These are phyloP conservation scores for Mortierella sp. DNA, from an alignment of 371 early-diverging fungal genomes.

Conservation along the genomic window DNA sequence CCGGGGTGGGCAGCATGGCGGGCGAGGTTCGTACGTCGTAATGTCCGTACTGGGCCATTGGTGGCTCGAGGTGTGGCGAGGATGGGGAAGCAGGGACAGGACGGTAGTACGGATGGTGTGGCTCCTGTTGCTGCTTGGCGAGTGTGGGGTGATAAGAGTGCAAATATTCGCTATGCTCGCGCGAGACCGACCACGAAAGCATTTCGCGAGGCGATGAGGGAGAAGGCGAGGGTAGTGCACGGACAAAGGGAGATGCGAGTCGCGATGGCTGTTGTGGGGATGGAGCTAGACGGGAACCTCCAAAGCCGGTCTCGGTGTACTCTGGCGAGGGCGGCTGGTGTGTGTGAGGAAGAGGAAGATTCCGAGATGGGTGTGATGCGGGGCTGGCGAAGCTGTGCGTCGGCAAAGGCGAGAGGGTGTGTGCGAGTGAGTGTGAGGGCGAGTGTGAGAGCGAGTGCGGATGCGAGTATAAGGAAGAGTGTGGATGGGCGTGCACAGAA, in stretches of 20 bases:
- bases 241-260: constrained; percentile 1
- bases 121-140: constrained; percentile 12
- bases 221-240: not conserved
- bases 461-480: constrained; percentile 9
- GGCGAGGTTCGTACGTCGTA: no score
- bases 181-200: constrained; percentile 11
- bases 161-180: constrained; percentile 16
- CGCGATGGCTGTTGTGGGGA: not conserved
- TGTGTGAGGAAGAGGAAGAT: not conserved
- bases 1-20: constrained; percentile 9
- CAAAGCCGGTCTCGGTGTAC: not conserved
- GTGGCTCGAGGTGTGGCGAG: no score
- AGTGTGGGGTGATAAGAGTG: constrained; percentile 7
- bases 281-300: not conserved
- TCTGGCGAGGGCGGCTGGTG: not conserved
- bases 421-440: constrained; percentile 17
- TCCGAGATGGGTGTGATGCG: no score
- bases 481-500: constrained; percentile 5
- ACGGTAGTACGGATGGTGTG: constrained; percentile 13
- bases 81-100: no score
- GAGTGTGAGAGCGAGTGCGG: not conserved
- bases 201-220: constrained; percentile 23
- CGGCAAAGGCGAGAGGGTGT: constrained; percentile 6
- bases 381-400: constrained; percentile 11
- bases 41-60: no score